Evolutionary conservation across 805 yeast species (phyloP).

Genomic region (Yarrowia sp.): DNA sequence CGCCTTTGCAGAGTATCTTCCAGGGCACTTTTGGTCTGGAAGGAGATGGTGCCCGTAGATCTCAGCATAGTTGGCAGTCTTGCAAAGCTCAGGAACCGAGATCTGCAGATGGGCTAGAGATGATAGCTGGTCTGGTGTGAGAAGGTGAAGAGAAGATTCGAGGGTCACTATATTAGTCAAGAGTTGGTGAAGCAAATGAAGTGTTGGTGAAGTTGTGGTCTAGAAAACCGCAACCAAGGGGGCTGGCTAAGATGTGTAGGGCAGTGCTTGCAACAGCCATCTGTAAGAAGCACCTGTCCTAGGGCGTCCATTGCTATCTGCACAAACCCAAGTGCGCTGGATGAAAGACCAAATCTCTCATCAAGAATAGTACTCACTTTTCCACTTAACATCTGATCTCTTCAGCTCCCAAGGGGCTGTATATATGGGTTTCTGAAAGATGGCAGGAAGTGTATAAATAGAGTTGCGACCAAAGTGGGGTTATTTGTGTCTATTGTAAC

Average conservation of each 20-base stretch:
- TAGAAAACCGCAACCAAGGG: background rate
- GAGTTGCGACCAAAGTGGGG: constrained; percentile 18
- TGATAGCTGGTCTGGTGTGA: constrained; percentile 17
- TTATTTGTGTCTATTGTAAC: background rate
- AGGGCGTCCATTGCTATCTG: background rate
- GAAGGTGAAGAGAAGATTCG: constrained; percentile 22
- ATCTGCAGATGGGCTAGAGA: constrained; percentile 12
- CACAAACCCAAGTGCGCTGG: too few relatives aligned
- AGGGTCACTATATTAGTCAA: constrained; percentile 11
- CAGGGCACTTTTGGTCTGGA: constrained; percentile 6
- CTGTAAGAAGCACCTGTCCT: background rate
- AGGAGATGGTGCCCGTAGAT: constrained; percentile 11
- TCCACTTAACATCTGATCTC: constrained; percentile 1
- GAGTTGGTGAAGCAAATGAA: background rate
- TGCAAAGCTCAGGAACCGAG: constrained; percentile 10
- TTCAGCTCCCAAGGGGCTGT: constrained; percentile 14
- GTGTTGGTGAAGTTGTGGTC: background rate
- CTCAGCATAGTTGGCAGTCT: constrained; percentile 9
- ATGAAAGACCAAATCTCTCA: too few relatives aligned
- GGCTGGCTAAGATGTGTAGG: background rate
- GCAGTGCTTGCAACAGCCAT: background rate
- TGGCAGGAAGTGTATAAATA: constrained; percentile 20
- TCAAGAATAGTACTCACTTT: constrained; percentile 2
- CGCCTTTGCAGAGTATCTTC: constrained; percentile 14
- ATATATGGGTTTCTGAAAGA: constrained; percentile 18